These are phyloP conservation scores for Tylopilus sp. DNA, from an alignment of 1,284 basidiomycete genomes.

Conservation along the genomic window DNA sequence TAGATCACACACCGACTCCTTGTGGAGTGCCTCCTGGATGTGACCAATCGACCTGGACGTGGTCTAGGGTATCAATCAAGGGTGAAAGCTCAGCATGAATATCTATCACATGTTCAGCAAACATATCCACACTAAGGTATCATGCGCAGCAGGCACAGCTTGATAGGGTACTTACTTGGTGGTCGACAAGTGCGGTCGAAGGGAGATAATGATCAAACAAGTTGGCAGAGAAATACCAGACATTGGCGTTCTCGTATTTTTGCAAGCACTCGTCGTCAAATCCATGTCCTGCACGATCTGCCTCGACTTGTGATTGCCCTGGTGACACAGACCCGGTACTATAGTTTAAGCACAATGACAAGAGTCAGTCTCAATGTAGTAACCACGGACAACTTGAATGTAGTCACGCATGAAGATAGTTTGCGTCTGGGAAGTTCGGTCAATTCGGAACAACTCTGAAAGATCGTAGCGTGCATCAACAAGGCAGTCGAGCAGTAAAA, in stretches of 20 bases:
- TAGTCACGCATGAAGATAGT: constrained; percentile 99
- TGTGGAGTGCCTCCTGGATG: constrained; percentile 98
- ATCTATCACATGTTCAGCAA: constrained; percentile 67
- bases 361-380: constrained; percentile 99
- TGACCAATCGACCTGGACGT: constrained; percentile 98
- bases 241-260: constrained; percentile 99
- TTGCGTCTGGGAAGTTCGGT: constrained; percentile 99
- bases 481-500: constrained; percentile 21
- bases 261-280: constrained; percentile 99
- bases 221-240: constrained; percentile 99
- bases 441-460: constrained; percentile 98
- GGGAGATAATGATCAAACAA: constrained; percentile 99
- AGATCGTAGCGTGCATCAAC: constrained; percentile 87
- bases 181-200: constrained; percentile 97
- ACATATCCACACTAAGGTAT: background rate
- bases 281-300: constrained; percentile 99
- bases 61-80: constrained; percentile 99
- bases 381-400: constrained; percentile 98
- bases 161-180: constrained; percentile 88
- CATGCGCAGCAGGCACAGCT: constrained; percentile 9
- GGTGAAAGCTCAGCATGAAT: constrained; percentile 98
- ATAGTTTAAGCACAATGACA: constrained; percentile 97
- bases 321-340: constrained; percentile 98
- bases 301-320: constrained; percentile 98
- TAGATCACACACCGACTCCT: constrained; percentile 99